Conservation (phyloP, 2,329 filamentous ascomycete genomes). For the Claviceps pazoutovae region DNA sequence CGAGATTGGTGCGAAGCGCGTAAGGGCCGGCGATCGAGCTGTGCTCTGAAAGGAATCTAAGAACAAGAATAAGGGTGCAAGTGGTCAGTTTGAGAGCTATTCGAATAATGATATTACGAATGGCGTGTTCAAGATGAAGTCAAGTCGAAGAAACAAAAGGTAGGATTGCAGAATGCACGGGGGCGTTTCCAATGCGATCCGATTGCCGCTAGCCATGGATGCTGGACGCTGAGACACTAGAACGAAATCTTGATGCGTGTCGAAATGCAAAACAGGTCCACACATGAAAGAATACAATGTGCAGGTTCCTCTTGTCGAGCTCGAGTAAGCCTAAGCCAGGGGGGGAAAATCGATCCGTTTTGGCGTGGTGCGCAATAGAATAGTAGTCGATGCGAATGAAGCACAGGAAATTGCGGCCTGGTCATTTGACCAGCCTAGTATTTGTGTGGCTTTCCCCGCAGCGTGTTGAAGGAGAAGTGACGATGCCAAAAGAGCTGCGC, state of each 20-base stretch:
- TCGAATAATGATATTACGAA: background rate
- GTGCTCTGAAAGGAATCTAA: conserved; percentile 1
- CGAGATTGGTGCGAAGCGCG: conserved; percentile 1
- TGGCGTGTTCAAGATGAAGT: background rate
- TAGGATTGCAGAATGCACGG: conserved; percentile 14
- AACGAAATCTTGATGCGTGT: background rate
- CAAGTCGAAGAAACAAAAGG: background rate
- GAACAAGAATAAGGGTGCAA: background rate
- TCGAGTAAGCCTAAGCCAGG: background rate
- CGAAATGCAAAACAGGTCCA: background rate
- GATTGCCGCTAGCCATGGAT: background rate
- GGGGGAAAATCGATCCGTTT: background rate
- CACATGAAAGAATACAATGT: background rate
- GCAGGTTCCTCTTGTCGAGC: background rate
- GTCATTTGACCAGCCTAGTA: conserved; percentile 4
- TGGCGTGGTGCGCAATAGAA: conserved; percentile 5
- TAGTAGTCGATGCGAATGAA: background rate
- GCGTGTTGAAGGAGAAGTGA: background rate
- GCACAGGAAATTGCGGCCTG: background rate
- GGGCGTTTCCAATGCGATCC: conserved; percentile 8
- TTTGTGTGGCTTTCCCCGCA: conserved; percentile 1
- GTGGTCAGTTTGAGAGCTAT: background rate
- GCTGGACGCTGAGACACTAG: background rate
- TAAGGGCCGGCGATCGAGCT: background rate
- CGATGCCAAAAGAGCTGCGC: background rate